phyloP scores from a whole-genome alignment of 208 protist species.

The Eutreptiella sp. region DNA sequence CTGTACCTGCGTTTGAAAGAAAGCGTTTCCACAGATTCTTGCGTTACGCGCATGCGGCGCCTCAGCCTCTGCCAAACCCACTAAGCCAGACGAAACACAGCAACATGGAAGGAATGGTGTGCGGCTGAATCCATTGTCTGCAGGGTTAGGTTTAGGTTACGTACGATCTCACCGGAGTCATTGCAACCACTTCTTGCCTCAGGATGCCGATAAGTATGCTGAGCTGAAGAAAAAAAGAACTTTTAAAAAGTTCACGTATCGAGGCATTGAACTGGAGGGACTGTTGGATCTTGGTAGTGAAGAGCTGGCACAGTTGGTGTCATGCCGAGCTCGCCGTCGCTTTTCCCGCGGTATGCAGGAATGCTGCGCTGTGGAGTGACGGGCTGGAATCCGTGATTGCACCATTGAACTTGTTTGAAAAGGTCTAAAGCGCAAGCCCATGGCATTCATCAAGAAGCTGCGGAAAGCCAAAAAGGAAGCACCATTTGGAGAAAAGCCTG shows the following conservation, averaged over 20 bases:
- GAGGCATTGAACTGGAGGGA: constrained; percentile 87
- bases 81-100: no score
- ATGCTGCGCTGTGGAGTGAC: constrained; percentile 40
- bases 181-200: no score
- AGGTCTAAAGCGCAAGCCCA: constrained; percentile 77
- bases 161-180: no score
- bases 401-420: no score
- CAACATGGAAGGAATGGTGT: not conserved
- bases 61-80: no score
- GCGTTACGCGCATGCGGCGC: no score
- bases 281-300: constrained; percentile 84
- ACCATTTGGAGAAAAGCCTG: constrained; percentile 93
- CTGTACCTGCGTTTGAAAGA: no score
- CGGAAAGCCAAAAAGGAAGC: constrained; percentile 91
- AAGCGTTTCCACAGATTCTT: no score
- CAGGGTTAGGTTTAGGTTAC: not conserved
- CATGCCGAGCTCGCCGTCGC: constrained; percentile 83
- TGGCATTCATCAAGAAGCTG: constrained; percentile 92
- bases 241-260: constrained; percentile 97
- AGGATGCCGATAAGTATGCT: constrained; percentile 72
- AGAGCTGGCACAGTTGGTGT: constrained; percentile 87
- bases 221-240: constrained; percentile 92
- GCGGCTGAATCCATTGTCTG: not conserved
- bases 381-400: no score
- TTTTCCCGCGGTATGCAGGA: constrained; percentile 85